Evolutionary conservation across 2,329 filamentous ascomycete species (phyloP).

Genomic region (Diaporthe longicolla): DNA sequence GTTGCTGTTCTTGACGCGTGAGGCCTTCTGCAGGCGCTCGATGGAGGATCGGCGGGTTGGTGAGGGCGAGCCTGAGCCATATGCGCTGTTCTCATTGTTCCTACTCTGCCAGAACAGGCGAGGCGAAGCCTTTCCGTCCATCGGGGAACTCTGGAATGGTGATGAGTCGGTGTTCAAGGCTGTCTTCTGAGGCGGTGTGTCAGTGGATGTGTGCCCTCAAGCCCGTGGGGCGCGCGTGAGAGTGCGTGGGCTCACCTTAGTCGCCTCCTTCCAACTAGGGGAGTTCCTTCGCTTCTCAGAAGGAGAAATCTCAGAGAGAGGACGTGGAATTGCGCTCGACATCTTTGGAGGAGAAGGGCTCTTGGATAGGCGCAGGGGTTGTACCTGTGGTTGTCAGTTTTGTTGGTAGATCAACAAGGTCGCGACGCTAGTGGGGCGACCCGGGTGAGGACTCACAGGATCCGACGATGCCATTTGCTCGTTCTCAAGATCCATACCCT

Average conservation of each 20-base stretch:
- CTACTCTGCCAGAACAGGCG: slow-evolving; percentile 92
- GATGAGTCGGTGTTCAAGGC: slow-evolving; percentile 81
- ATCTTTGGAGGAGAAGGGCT: slow-evolving; percentile 76
- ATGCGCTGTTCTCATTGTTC: slow-evolving; percentile 79
- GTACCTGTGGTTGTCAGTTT: slow-evolving; percentile 66
- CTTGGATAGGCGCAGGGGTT: slow-evolving; percentile 86
- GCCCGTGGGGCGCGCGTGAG: slow-evolving; percentile 48
- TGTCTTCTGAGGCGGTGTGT: slow-evolving; percentile 68
- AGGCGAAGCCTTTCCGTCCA: slow-evolving; percentile 78
- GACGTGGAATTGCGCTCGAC: slow-evolving; percentile 73
- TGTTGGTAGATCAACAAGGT: slow-evolving; percentile 35
- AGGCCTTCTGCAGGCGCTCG: slow-evolving; percentile 94
- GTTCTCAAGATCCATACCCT: slow-evolving; percentile 24
- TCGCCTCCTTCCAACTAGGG: slow-evolving; percentile 85
- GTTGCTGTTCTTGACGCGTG: slow-evolving; percentile 97
- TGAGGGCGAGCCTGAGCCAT: slow-evolving; percentile 73
- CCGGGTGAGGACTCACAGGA: slow-evolving; percentile 35
- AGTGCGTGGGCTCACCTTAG: slow-evolving; percentile 70
- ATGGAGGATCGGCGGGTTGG: slow-evolving; percentile 89
- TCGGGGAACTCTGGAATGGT: slow-evolving; percentile 87
- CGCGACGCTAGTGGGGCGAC: slow-evolving; percentile 30
- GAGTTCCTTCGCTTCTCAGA: slow-evolving; percentile 92
- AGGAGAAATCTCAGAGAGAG: slow-evolving; percentile 90
- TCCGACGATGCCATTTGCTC: slow-evolving; percentile 37
- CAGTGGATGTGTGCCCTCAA: neutral